These are phyloP conservation scores for Centella asiatica DNA, from an alignment of 129 eudicot species.

Conservation along the genomic window DNA sequence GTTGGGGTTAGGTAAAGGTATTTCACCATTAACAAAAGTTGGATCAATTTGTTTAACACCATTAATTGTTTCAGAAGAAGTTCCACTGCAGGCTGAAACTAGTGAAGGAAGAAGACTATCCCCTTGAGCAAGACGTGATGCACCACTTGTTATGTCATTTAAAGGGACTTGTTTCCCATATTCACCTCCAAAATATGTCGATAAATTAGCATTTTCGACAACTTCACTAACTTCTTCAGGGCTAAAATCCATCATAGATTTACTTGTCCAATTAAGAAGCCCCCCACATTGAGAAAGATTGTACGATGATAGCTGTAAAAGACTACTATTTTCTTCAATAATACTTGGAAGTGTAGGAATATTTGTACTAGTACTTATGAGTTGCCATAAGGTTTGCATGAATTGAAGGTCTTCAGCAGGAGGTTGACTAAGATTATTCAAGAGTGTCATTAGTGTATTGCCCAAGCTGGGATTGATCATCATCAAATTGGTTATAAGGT, in stretches of 20 bases:
- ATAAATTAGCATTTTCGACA: slow-evolving; percentile 11
- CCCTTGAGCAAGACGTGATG: not conserved
- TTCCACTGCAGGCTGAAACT: slow-evolving; percentile 15
- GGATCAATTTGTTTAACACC: slow-evolving; percentile 10
- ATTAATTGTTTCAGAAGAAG: slow-evolving; percentile 3
- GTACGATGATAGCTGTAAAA: not conserved
- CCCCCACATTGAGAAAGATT: slow-evolving; percentile 16
- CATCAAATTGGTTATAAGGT: not conserved
- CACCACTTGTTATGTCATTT: not conserved
- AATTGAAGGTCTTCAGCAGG: slow-evolving; percentile 20
- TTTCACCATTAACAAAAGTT: not conserved
- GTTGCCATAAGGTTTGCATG: slow-evolving; percentile 23
- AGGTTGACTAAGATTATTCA: slow-evolving; percentile 5
- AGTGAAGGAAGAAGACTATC: slow-evolving; percentile 37
- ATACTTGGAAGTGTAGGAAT: not conserved
- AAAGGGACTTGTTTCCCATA: slow-evolving; percentile 7
- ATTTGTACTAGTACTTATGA: slow-evolving; percentile 10
- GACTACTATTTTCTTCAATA: not conserved
- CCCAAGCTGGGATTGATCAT: slow-evolving; percentile 3
- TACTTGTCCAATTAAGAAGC: not conserved
- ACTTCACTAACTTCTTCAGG: slow-evolving; percentile 4
- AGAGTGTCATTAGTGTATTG: slow-evolving; percentile 6
- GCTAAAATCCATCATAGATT: not conserved
- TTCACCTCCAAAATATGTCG: slow-evolving; percentile 22
- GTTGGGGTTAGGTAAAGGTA: slow-evolving; percentile 12